phyloP scores from a whole-genome alignment of 164 flowering plant species.

The Amborella trichopoda region DNA sequence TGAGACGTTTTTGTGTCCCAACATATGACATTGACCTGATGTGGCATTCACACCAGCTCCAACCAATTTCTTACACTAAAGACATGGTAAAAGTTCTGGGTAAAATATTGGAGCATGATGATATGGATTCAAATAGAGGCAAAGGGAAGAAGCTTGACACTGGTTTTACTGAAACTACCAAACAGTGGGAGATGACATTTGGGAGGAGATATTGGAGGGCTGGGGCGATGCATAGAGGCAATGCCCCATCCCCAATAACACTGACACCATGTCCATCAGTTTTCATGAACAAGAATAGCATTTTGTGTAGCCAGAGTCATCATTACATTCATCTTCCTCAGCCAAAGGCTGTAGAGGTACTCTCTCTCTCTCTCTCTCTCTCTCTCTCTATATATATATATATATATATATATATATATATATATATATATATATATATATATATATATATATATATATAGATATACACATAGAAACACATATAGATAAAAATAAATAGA shows the following conservation, averaged over 20 bases:
- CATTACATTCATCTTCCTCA: constrained; percentile 29
- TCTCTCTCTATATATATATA: too few species aligned
- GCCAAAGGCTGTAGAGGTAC: constrained; percentile 55
- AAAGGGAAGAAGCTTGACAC: constrained; percentile 77
- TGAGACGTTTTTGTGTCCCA: constrained; percentile 70
- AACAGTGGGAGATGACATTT: constrained; percentile 77
- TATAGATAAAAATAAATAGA: too few species aligned
- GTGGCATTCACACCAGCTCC: constrained; percentile 92
- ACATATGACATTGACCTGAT: constrained; percentile 95
- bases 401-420: too few species aligned
- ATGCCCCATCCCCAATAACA: constrained; percentile 58
- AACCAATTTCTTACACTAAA: constrained; percentile 67
- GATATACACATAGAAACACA: too few species aligned
- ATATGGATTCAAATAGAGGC: constrained; percentile 69
- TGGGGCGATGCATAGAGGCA: constrained; percentile 87
- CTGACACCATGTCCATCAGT: constrained; percentile 20
- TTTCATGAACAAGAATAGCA: constrained; percentile 16
- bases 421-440: too few species aligned
- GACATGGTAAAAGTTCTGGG: constrained; percentile 45
- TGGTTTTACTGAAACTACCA: constrained; percentile 80
- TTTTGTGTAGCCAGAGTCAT: constrained; percentile 13
- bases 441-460: too few species aligned
- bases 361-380: not conserved
- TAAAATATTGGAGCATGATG: constrained; percentile 77
- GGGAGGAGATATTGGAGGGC: constrained; percentile 88